Evolutionary conservation across 495 filamentous ascomycete genomes (phyloP).

Genomic region (Xylaria castorea): DNA sequence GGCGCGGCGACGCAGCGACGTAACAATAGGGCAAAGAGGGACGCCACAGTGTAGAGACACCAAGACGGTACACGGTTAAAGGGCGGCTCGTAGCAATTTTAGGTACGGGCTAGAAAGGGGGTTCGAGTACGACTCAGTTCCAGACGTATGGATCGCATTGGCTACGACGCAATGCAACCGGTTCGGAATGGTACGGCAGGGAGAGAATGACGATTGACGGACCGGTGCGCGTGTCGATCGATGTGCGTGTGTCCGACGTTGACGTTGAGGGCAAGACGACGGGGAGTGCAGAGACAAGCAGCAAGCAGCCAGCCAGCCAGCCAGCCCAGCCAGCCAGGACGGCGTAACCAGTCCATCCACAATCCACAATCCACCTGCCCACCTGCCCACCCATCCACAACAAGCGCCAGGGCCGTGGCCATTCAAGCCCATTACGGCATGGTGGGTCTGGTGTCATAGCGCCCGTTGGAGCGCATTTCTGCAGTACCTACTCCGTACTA

Average conservation of each 20-base stretch:
- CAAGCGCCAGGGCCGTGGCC: background rate
- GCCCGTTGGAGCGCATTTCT: conserved; percentile 11
- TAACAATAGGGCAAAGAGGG: background rate
- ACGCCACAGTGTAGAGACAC: conserved; percentile 10
- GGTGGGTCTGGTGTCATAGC: conserved; percentile 22
- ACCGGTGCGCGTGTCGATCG: conserved; percentile 8
- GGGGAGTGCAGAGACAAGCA: conserved; percentile 1
- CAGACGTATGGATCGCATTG: background rate
- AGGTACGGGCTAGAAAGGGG: conserved; percentile 1
- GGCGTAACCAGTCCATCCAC: conserved; percentile 1
- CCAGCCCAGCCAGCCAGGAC: conserved; percentile 1
- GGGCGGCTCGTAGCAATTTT: background rate
- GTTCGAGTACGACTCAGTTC: background rate
- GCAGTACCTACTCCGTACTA: too few species aligned
- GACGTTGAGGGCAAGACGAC: conserved; percentile 4
- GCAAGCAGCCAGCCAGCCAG: background rate
- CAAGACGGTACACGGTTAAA: conserved; percentile 11
- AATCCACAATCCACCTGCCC: background rate
- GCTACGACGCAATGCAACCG: conserved; percentile 4
- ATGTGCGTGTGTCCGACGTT: conserved; percentile 8
- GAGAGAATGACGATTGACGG: conserved; percentile 10
- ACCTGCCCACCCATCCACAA: background rate
- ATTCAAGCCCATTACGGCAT: conserved; percentile 19
- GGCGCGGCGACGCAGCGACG: conserved; percentile 2
- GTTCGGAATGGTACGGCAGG: background rate